Base-by-base conservation (phyloP, 148 eudicot species). In the Amaranthus palmeri region DNA sequence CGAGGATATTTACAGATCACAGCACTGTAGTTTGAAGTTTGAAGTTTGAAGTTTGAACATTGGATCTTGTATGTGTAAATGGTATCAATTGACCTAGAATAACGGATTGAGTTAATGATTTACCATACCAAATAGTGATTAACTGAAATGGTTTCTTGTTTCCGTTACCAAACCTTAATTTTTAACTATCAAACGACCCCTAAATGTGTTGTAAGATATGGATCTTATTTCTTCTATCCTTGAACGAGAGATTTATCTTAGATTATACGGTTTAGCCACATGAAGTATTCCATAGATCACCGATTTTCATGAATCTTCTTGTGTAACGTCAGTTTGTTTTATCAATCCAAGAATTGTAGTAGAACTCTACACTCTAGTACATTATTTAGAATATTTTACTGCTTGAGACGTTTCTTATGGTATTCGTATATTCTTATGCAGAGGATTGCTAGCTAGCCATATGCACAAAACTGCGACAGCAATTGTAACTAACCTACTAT, bases 391-490 rank as follows among this genome's bases (percentile, higher is more conserved):
- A 47, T 61, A 54, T 13, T 61, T 47, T 8, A 55, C 17, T 64
- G 55, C 18, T 54, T 50, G 41, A 53, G 49, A 52, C 41, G 4
- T 41, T 44, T 8, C 44, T 40, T 41, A 58, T 15, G 65, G 52
- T 46, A 10, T 69, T 58, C 14, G 40, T 47, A 60, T 62, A 13
- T 63, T 75, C 4, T 74, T 43, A 6, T 81, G 85, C 88, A 91
- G 98, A 81, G 98, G 98, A 12, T 87, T 93, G 83, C 74, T 93
- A 45, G 90, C 88, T 67, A 91, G 97, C 77, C 88, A 91, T 74
- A 91, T 93, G 97, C 80, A 84, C 45, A 85, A 87, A 59, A 91
- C 93, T 59, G 98, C 98, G 61, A 93, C 92, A 75, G 91, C 96
- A 72, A 89, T 93, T 59, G 97, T 93, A 47, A 77, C 80, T 55